These are phyloP conservation scores for Eremothecium coryli DNA, from an alignment of 1,139 yeast genomes.

Conservation along the genomic window DNA sequence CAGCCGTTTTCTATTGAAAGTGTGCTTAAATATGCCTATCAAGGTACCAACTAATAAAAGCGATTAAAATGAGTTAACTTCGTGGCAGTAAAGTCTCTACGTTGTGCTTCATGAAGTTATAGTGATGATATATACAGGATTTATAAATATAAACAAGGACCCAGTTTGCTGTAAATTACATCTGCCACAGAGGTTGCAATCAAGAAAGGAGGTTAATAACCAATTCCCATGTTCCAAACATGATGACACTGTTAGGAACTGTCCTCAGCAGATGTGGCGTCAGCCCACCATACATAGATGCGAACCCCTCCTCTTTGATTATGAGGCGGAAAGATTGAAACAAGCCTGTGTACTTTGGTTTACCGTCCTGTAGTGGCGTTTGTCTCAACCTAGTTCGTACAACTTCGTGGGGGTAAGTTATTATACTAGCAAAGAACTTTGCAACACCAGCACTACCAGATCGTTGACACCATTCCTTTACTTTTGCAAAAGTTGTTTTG, in stretches of 20 bases:
- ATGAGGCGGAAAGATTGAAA: conserved; percentile 78
- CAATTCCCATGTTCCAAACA: conserved; percentile 99
- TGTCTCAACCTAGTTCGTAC: conserved; percentile 93
- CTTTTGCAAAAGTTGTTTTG: conserved; percentile 54
- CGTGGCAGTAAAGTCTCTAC: no score
- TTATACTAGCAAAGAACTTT: conserved; percentile 80
- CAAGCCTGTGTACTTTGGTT: conserved; percentile 81
- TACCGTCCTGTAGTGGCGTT: conserved; percentile 76
- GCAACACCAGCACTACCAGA: conserved; percentile 98
- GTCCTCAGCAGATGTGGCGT: conserved; percentile 95
- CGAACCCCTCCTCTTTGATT: conserved; percentile 83
- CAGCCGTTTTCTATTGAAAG: conserved; percentile 30
- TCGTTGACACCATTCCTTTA: conserved; percentile 88
- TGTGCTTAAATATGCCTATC: conserved; percentile 35
- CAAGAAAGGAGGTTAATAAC: conserved; percentile 61
- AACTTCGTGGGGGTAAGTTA: conserved; percentile 96
- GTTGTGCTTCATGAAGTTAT: no score
- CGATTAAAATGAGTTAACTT: no score
- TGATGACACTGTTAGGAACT: conserved; percentile 93
- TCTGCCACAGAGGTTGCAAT: conserved; percentile 2
- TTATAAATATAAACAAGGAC: conserved; percentile 6
- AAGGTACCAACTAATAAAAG: conserved; percentile 34
- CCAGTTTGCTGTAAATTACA: background rate
- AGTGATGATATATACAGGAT: conserved; percentile 4
- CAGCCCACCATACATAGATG: conserved; percentile 92